Evolutionary conservation across 768 basidiomycete species (phyloP).

Genomic region (Rossbeevera mucosa): DNA sequence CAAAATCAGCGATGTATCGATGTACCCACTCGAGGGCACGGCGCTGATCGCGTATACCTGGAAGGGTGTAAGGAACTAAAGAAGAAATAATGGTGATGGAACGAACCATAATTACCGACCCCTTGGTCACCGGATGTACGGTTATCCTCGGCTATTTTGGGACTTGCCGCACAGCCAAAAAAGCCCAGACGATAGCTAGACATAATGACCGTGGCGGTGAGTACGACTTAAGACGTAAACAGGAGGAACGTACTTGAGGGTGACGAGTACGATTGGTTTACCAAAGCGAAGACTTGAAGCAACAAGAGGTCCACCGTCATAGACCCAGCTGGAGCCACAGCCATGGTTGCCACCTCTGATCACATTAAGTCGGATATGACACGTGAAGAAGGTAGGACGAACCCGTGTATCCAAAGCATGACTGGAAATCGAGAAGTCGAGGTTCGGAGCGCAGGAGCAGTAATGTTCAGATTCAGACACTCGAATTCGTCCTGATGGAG

Average conservation of each 20-base stretch:
- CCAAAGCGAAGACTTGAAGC: conserved; percentile 56
- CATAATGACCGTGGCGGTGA: conserved; percentile 5
- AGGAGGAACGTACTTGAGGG: conserved; percentile 59
- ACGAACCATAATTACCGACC: conserved; percentile 72
- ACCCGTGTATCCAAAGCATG: conserved; percentile 89
- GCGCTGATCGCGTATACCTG: conserved; percentile 63
- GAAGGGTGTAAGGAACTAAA: background rate
- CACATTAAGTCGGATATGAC: conserved; percentile 17
- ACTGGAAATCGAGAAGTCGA: conserved; percentile 59
- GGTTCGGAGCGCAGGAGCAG: conserved; percentile 57
- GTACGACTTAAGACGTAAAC: conserved; percentile 16
- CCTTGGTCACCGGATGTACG: conserved; percentile 59
- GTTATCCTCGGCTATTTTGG: conserved; percentile 65
- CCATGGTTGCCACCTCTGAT: conserved; percentile 67
- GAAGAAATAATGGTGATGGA: background rate
- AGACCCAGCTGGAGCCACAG: conserved; percentile 72
- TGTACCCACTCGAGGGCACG: conserved; percentile 62
- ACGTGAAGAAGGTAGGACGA: conserved; percentile 22
- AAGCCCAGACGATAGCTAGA: conserved; percentile 71
- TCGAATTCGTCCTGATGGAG: conserved; percentile 71
- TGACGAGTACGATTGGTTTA: conserved; percentile 68
- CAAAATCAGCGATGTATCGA: conserved; percentile 56
- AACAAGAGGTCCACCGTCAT: conserved; percentile 69
- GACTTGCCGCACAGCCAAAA: conserved; percentile 70
- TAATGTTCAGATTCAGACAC: conserved; percentile 77